Evolutionary conservation across 2,329 filamentous ascomycete genomes (phyloP), one percentile per base, ranked within the genome.

Genomic region (Fusarium sp.): DNA sequence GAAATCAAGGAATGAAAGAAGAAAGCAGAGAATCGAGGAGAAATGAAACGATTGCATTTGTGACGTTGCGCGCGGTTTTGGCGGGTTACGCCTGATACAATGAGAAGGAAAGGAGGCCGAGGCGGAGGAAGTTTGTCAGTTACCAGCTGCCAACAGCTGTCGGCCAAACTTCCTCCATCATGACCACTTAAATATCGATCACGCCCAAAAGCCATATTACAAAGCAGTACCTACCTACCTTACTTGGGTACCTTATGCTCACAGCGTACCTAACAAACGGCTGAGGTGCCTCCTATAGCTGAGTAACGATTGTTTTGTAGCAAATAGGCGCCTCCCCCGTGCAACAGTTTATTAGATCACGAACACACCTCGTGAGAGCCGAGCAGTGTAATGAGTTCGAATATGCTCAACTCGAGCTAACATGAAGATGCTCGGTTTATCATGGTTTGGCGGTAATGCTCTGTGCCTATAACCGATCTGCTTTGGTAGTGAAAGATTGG

Each of bases 101-200:
- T 31, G 41, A 55, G 56, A 45, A 59, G 57, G 41, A 57, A 35
- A 28, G 47, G 36, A 56, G 44, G 33, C 51, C 11, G 49, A 22
- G 36, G 39, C 41, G 15, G 35, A 22, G 51, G 39, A 47, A 58
- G 36, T 72, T 71, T 68, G 65, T 36, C 59, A 69, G 63, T 28
- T 72, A 60, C 54, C 59, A 49, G 69, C 45, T 70, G 72, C 38
- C 59, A 58, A 49, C 69, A 70, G 44, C 72, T 75, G 69, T 42
- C 57, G 57, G 49, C 26, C 72, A 69, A 63, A 69, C 56, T 49
- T 70, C 35, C 66, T 41, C 49, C 54, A 64, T 57, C 48, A 67
- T 44, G 18, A 60, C 39, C 28, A 45, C 60, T 45, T 41, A 28
- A 60, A 55, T 42, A 13, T 42, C 44, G 55, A 31, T 12, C 31